Conservation (phyloP, 768 basidiomycete genomes). For the Leucocoprinus sp. region DNA sequence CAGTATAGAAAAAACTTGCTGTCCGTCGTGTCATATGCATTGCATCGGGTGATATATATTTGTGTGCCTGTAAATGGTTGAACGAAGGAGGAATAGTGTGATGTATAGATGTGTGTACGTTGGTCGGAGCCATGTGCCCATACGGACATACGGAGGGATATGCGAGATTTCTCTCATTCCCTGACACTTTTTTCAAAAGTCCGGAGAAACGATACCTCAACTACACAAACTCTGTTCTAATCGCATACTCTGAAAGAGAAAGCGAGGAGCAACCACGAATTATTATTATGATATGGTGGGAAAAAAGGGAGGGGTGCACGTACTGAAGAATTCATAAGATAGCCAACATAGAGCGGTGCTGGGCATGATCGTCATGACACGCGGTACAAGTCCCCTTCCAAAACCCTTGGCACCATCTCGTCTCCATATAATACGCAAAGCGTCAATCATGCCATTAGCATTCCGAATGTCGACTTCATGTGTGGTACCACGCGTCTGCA, state of each 20-base stretch:
- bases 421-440: constrained; percentile 80
- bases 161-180: constrained; percentile 1
- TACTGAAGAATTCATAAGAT: constrained; percentile 98
- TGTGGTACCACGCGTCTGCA: constrained; percentile 94
- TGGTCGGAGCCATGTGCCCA: constrained; percentile 3
- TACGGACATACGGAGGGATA: not conserved
- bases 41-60: constrained; percentile 3
- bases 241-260: constrained; percentile 47
- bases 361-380: constrained; percentile 92
- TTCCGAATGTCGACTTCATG: constrained; percentile 76
- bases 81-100: not conserved
- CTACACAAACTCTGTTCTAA: constrained; percentile 38
- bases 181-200: constrained; percentile 3
- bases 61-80: constrained; percentile 2
- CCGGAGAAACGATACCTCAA: constrained; percentile 7
- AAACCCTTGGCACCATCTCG: constrained; percentile 85
- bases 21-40: constrained; percentile 2
- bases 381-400: constrained; percentile 78
- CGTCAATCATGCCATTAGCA: constrained; percentile 79
- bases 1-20: too few relatives aligned
- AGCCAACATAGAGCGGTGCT: constrained; percentile 97
- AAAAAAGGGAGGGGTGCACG: constrained; percentile 27
- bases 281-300: constrained; percentile 1
- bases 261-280: not conserved
- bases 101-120: constrained; percentile 5